A percentile compares a stretch with the other conserved stretches of the same genome.
Evolutionary conservation across 495 filamentous ascomycete genomes (phyloP).

Genomic region (Astrothelium macrocarpum): DNA sequence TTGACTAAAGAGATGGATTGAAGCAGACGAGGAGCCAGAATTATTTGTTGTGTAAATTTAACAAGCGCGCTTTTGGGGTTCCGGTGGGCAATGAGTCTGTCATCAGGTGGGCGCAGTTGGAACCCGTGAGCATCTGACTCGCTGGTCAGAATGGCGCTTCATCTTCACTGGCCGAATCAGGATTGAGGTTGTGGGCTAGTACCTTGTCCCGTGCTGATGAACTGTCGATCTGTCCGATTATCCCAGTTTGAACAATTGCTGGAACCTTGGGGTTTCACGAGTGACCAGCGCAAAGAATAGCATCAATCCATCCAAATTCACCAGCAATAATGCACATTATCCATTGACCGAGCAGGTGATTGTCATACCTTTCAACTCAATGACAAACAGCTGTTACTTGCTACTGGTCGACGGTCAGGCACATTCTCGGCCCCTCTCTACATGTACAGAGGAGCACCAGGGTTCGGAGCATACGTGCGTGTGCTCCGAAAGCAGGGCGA

Average conservation of each 20-base stretch:
- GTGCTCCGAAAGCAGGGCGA: slow-evolving; percentile 3
- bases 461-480: neutral
- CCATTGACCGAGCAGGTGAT: neutral
- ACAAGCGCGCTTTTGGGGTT: neutral
- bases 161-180: slow-evolving; percentile 3
- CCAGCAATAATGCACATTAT: neutral
- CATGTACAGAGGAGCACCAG: neutral
- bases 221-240: slow-evolving; percentile 8
- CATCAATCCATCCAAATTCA: neutral
- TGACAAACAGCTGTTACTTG: neutral
- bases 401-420: neutral
- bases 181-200: neutral
- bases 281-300: slow-evolving; percentile 2
- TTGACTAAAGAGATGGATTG: neutral
- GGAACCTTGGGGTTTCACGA: neutral
- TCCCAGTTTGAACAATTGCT: slow-evolving; percentile 2
- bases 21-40: neutral
- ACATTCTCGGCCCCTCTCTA: neutral
- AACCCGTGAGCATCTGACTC: slow-evolving; percentile 5
- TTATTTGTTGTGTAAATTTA: neutral
- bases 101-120: slow-evolving; percentile 1
- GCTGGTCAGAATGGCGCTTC: neutral
- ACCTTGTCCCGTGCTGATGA: slow-evolving; percentile 7
- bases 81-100: neutral
- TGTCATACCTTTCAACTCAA: neutral